Evolutionary conservation across 306 rosid species (phyloP), one percentile per base, ranked within the genome.

Genomic region (Cucurbita maxima): DNA sequence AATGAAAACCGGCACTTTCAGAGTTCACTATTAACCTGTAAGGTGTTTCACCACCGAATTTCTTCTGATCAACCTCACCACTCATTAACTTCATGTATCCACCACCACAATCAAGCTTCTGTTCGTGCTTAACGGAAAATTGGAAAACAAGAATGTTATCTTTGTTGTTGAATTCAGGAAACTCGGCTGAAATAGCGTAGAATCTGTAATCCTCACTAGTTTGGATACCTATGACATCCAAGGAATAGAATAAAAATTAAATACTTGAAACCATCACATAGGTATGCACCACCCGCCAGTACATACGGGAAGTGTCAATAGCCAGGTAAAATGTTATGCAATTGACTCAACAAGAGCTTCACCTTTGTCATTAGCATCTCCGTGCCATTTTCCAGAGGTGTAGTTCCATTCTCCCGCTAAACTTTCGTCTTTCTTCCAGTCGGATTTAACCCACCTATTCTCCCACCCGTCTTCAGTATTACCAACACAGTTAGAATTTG

Each of bases 101-200:
- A 82, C 97, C 99, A 82, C 99, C 99, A 72, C 99, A 95, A 84
- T 95, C 99, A 84, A 95, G 97, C 83, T 95, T 95, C 83, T 95
- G 99, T 59, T 95, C 99, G 63, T 95, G 97, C 87, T 95, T 95
- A 73, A 95, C 99, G 45, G 92, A 84, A 77, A 95, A 95, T 75
- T 95, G 99, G 80, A 95, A 95, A 34, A 95, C 97, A 69, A 95
- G 82, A 8, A 88, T 84, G 19, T 88, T 88, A 36, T 87, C 99
- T 85, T 95, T 95, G 72, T 95, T 95, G 87, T 93, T 89, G 85
- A 89, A 91, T 88, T 88, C 96, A 67, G 99, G 97, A 84, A 60
- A 95, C 82, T 91, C 93, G 61, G 99, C 99, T 18, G 99, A 95
- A 76, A 95, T 88, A 76, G 99, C 99, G 30, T 83, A 95, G 84